A percentile compares a stretch with the other conserved stretches of the same genome.
phyloP scores from a whole-genome alignment of 768 basidiomycete genomes.

The Psilocybe subaeruginosa region DNA sequence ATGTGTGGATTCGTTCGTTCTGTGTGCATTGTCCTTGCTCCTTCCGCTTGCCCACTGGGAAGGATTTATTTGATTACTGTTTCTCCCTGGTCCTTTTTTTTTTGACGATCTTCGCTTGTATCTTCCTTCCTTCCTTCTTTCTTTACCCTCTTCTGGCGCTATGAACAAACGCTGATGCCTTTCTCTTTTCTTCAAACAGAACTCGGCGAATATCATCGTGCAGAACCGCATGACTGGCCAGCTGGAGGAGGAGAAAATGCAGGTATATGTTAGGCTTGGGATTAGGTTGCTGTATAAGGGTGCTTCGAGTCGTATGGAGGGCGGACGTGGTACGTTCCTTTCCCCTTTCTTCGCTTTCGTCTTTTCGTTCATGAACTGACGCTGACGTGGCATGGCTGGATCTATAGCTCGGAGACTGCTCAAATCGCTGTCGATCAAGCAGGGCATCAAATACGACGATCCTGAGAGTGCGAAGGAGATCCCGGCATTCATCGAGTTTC shows the following conservation, averaged over 20 bases:
- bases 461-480: constrained; percentile 87
- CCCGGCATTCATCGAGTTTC: constrained; percentile 86
- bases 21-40: no score
- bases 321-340: constrained; percentile 65
- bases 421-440: constrained; percentile 86
- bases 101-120: not conserved
- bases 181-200: constrained; percentile 42
- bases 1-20: no score
- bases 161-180: no score
- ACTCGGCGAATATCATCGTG: constrained; percentile 97
- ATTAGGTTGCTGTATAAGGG: constrained; percentile 95
- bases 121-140: no score
- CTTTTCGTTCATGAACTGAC: not conserved
- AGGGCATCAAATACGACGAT: constrained; percentile 67
- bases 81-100: no score
- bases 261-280: constrained; percentile 87
- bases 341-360: not conserved
- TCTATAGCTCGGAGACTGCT: constrained; percentile 75
- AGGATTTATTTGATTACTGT: no score
- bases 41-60: no score
- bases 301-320: constrained; percentile 87
- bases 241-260: constrained; percentile 98
- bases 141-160: no score
- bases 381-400: no score
- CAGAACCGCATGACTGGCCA: constrained; percentile 93